Evolutionary conservation across 2,329 filamentous ascomycete genomes (phyloP), one percentile per base, ranked within the genome.

Genomic region (Claviceps monticola): DNA sequence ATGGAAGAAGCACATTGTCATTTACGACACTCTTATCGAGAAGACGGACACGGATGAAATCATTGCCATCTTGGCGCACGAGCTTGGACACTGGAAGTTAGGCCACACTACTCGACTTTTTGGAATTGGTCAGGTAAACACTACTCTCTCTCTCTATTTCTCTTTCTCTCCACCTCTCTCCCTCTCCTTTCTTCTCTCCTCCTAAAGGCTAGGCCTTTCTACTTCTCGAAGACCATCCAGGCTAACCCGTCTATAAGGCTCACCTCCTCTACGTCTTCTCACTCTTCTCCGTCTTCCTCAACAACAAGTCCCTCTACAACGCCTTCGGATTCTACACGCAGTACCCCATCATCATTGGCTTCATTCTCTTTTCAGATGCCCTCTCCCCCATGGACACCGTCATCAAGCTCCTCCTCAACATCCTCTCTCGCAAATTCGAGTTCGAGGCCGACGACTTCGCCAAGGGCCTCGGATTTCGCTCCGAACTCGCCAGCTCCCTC

Each of bases 1-100:
- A 43, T 98, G 91, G 90, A 96, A 96, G 79, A 97, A 97, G 79
- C 94, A 97, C 74, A 98, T 98, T 73, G 93, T 98, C 63, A 94
- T 98, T 64, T 98, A 95, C 67, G 93, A 98, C 66, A 98, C 94
- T 5, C 72, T 98, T 56, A 89, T 98, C 56, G 91, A 96, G 70
- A 95, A 97, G 79, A 93, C 86, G 66, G 82, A 90, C 56, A 83
- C 86, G 4, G 79, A 93, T 63, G 93, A 98, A 69, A 90, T 98
- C 42, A 88, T 95, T 54, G 91, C 93, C 58, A 90, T 98, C 50
- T 74, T 98, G 51, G 90, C 88, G 38, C 93, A 98, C 66, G 93
- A 98, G 70, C 79, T 98, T 47, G 93, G 93, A 49, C 93, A 98
- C 74, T 98, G 93, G 93, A 91, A 85, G 62, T 80, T 95, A 59